phyloP scores from a whole-genome alignment of 495 filamentous ascomycete genomes.

The Glarea lozoyensis region DNA sequence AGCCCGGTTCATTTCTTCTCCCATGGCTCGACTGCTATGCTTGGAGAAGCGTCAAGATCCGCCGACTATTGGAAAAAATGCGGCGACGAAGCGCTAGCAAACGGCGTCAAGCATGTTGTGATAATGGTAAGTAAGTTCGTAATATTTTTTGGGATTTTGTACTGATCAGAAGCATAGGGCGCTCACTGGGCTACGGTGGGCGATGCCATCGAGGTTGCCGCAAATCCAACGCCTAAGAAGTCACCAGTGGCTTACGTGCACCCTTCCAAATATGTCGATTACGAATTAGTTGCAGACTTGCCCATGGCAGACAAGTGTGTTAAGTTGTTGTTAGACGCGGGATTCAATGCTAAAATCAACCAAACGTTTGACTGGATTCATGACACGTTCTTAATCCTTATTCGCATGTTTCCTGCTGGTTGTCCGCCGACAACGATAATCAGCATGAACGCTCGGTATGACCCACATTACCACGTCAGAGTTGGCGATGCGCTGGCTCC shows the following conservation, averaged over 20 bases:
- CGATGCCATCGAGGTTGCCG: constrained; percentile 43
- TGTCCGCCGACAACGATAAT: constrained; percentile 52
- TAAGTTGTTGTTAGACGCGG: constrained; percentile 30
- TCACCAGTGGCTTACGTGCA: constrained; percentile 50
- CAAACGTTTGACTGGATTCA: constrained; percentile 53
- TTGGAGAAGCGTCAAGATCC: constrained; percentile 48
- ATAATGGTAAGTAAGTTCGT: constrained; percentile 42
- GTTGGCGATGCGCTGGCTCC: constrained; percentile 43
- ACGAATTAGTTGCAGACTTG: constrained; percentile 46
- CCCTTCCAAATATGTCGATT: constrained; percentile 48
- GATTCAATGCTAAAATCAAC: constrained; percentile 42
- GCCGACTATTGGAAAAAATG: constrained; percentile 54
- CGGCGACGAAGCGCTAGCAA: constrained; percentile 46
- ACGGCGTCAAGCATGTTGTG: constrained; percentile 47
- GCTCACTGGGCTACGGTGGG: constrained; percentile 49
- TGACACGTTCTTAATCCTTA: constrained; percentile 54
- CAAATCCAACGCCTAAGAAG: constrained; percentile 45
- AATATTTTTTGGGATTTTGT: neutral
- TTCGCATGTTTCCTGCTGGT: constrained; percentile 49
- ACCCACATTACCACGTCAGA: constrained; percentile 51
- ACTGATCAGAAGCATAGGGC: too few species aligned
- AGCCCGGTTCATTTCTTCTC: constrained; percentile 56
- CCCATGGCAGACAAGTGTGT: constrained; percentile 35
- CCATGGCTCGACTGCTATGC: constrained; percentile 61
- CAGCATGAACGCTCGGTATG: constrained; percentile 48